Base-by-base conservation (phyloP, 495 filamentous ascomycete genomes). In the Letharia lupina region DNA sequence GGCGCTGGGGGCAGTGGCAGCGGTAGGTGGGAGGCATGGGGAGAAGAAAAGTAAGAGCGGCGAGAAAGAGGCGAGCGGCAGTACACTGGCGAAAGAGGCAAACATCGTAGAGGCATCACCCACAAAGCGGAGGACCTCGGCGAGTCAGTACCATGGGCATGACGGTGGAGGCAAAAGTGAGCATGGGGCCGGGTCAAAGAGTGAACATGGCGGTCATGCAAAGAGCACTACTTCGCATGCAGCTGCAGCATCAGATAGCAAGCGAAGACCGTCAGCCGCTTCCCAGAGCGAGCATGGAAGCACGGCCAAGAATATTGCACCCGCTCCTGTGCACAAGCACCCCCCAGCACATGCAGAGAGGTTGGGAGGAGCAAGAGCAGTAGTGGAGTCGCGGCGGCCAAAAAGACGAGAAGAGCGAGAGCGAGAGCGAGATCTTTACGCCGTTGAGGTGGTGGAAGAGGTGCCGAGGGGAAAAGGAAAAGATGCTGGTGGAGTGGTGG, bases 391-490 rank as follows among this genome's bases (percentile, higher is more conserved):
- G 33, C 31, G 33, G 31, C 33, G 16, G 33, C 20, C 33, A 8
- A 18, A 33, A 33, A 57, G 54, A 3, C 15, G n/a, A 37, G 6
- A 12, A 0, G 16, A 20, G 33, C 4, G n/a, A 20, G 16, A 20
- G 33, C 4, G n/a, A 20, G 56, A 65, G 33, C 31, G 23, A 33
- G 42, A 60, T 40, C 31, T 65, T 1, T 28, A 40, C 6, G 56
- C 45, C 9, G 63, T 65, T 0, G 63, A 63, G 10, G 61, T 48
- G 12, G 61, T 52, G 39, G 61, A 65, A 28, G 63, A 57, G 6
- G 28, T 57, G 13, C n/a, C 44, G 1, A 40, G 23, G 31, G 16
- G 23, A n/a, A 58, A 9, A 12, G 16, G 52, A 39, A 58, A 65
- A 18, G 45, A 35, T 8, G 35, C 18, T n/a, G 54, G 31, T 13